Evolutionary conservation across 305 asterid species (phyloP).

Genomic region (Fraxinus angustifolia): DNA sequence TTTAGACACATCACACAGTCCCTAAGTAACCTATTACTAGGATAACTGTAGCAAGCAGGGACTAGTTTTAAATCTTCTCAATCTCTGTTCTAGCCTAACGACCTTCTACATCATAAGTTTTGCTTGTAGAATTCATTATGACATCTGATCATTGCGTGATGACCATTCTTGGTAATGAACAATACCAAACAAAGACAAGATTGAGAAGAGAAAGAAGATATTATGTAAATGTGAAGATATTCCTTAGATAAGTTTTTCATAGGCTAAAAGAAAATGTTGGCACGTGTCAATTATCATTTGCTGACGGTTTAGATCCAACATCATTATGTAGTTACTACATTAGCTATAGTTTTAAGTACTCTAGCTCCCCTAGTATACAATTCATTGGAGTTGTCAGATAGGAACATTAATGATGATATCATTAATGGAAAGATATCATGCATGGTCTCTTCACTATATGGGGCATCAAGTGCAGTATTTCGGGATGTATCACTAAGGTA

Average conservation of each 20-base stretch:
- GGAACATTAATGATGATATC: neutral
- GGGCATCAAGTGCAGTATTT: neutral
- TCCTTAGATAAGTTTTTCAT: neutral
- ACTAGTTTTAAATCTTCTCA: neutral
- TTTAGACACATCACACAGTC: neutral
- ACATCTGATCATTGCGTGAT: neutral
- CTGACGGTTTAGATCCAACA: neutral
- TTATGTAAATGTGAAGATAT: neutral
- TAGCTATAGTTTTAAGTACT: neutral
- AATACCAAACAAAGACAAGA: neutral
- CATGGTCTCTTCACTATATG: neutral
- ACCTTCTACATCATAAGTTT: neutral
- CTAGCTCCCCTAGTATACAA: neutral
- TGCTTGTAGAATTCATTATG: neutral
- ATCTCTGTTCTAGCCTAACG: neutral
- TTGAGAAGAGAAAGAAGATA: neutral
- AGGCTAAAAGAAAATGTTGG: neutral
- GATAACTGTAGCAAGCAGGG: neutral
- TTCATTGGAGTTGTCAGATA: neutral
- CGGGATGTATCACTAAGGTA: neutral
- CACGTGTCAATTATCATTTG: neutral
- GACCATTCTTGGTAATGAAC: neutral
- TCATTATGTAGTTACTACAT: neutral
- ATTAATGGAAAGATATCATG: neutral
- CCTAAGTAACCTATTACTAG: neutral